A percentile compares a stretch with the other conserved stretches of the same genome.
phyloP scores from a whole-genome alignment of 2,329 filamentous ascomycete species.

The Metarhizium sp. region DNA sequence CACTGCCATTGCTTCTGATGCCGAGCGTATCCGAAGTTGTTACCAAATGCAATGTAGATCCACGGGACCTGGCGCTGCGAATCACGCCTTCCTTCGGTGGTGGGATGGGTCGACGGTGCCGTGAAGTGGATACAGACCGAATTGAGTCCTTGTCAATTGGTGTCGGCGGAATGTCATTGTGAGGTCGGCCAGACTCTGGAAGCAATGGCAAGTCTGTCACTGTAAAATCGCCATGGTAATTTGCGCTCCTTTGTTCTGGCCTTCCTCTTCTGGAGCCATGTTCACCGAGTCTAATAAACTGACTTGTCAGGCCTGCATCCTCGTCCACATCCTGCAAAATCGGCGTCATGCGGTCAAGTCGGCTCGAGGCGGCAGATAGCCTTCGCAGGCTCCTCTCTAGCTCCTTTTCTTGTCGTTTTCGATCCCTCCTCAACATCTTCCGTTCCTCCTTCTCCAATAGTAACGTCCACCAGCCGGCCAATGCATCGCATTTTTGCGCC shows the following conservation, averaged over 20 bases:
- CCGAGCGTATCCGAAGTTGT: constrained; percentile 48
- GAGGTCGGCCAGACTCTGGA: constrained; percentile 46
- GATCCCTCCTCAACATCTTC: constrained; percentile 71
- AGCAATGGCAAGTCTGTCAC: constrained; percentile 70
- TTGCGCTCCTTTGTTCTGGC: constrained; percentile 64
- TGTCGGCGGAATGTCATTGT: constrained; percentile 47
- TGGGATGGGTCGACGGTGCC: constrained; percentile 64
- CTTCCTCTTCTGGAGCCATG: constrained; percentile 58
- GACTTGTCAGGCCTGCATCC: constrained; percentile 49
- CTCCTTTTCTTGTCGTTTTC: constrained; percentile 78
- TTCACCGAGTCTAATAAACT: constrained; percentile 33
- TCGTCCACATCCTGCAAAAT: constrained; percentile 72
- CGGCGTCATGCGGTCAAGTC: constrained; percentile 71
- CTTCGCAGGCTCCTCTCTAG: constrained; percentile 71
- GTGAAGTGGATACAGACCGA: constrained; percentile 67
- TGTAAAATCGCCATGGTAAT: constrained; percentile 51
- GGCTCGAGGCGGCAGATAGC: constrained; percentile 81
- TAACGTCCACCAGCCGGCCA: constrained; percentile 94
- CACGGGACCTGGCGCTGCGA: constrained; percentile 61
- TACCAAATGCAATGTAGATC: constrained; percentile 81
- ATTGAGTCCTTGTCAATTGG: constrained; percentile 73
- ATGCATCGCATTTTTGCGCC: constrained; percentile 76
- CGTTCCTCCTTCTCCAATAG: constrained; percentile 89
- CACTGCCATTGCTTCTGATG: constrained; percentile 15
- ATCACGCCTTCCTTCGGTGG: constrained; percentile 76